phyloP scores from a whole-genome alignment of 1,284 basidiomycete species.

The Microbotryum scabiosae region DNA sequence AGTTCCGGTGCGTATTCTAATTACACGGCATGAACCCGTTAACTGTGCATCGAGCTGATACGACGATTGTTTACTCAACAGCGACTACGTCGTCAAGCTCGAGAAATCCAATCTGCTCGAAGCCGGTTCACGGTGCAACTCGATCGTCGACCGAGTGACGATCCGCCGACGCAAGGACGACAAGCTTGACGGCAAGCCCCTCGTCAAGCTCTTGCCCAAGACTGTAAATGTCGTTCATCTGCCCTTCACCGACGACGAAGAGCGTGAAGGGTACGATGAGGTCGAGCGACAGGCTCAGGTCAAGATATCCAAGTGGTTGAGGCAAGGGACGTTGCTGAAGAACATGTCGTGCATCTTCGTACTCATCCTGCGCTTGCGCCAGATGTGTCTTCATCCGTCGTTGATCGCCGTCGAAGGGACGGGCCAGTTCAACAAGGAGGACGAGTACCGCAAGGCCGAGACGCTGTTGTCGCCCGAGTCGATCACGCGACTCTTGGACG shows the following conservation, averaged over 20 bases:
- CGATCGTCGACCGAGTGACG: background rate
- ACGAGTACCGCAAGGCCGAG: conserved; percentile 27
- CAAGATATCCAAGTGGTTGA: conserved; percentile 49
- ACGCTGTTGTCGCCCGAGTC: conserved; percentile 15
- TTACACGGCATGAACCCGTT: conserved; percentile 59
- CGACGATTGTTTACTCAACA: conserved; percentile 1
- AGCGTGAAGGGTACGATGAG: conserved; percentile 68
- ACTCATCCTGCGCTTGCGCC: conserved; percentile 54
- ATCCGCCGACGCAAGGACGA: conserved; percentile 73
- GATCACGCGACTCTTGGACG: conserved; percentile 2
- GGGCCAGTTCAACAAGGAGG: conserved; percentile 1
- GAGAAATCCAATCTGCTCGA: conserved; percentile 18
- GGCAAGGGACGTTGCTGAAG: conserved; percentile 43
- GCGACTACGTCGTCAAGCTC: background rate
- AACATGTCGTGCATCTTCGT: conserved; percentile 74
- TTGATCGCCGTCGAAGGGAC: conserved; percentile 47
- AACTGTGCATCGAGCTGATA: conserved; percentile 48
- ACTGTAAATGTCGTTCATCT: conserved; percentile 61
- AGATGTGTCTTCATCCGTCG: conserved; percentile 70
- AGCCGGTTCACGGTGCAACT: conserved; percentile 67
- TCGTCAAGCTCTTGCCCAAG: conserved; percentile 69
- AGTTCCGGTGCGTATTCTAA: too few species aligned
- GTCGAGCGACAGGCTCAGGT: conserved; percentile 64
- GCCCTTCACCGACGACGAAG: conserved; percentile 47
- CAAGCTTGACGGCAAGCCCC: conserved; percentile 68